Evolutionary conservation across 306 rosid genomes (phyloP).

Genomic region (Fragaria nilgerrensis): DNA sequence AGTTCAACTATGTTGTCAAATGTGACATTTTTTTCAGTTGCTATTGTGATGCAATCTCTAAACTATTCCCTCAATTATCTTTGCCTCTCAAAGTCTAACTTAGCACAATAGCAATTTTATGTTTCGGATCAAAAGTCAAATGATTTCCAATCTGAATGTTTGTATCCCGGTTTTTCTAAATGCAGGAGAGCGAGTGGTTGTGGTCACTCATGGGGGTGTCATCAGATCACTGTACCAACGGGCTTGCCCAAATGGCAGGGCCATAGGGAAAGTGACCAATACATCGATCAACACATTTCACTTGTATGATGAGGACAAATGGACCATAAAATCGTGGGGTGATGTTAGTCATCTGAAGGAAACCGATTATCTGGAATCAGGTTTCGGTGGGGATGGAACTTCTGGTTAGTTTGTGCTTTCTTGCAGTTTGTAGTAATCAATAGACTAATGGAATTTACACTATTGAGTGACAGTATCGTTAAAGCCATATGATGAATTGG

Average conservation of each 20-base stretch:
- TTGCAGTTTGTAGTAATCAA: not conserved
- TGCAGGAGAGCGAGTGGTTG: conserved; percentile 67
- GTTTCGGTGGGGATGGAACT: conserved; percentile 78
- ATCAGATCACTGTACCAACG: conserved; percentile 54
- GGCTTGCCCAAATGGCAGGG: conserved; percentile 45
- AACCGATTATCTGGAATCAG: conserved; percentile 58
- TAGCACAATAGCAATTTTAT: not conserved
- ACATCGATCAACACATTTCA: conserved; percentile 66
- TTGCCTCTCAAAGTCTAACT: not conserved
- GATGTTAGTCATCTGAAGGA: conserved; percentile 73
- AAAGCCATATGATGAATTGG: not conserved
- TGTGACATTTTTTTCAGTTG: not conserved
- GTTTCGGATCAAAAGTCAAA: conserved; percentile 1
- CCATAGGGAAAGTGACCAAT: conserved; percentile 57
- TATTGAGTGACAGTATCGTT: not conserved
- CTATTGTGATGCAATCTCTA: not conserved
- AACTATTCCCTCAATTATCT: not conserved
- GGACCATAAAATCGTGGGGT: conserved; percentile 66
- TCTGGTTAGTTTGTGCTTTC: conserved; percentile 59
- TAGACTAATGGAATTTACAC: not conserved
- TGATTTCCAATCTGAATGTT: conserved; percentile 7
- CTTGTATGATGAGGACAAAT: conserved; percentile 54
- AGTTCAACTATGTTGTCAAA: not conserved
- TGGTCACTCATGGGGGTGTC: conserved; percentile 77
- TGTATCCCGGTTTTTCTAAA: conserved; percentile 20